phyloP scores from a whole-genome alignment of 2,329 filamentous ascomycete genomes.

The Neobulgaria alba region DNA sequence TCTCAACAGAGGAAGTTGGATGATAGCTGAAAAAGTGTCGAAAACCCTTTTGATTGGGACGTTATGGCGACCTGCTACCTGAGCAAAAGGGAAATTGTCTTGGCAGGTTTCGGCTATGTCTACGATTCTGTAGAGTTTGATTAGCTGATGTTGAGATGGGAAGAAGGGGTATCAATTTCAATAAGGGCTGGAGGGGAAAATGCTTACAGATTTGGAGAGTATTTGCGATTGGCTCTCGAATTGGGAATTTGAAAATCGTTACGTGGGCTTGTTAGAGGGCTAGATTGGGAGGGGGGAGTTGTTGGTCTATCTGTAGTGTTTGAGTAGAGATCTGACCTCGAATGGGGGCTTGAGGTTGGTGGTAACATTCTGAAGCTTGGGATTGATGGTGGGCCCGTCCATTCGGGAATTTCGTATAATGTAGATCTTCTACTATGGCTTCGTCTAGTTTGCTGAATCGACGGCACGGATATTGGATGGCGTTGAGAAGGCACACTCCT shows the following conservation, averaged over 20 bases:
- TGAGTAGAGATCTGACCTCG: neutral
- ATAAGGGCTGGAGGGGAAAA: slow-evolving; percentile 2
- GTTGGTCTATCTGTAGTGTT: neutral
- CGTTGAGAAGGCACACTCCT: no score
- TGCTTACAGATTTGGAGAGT: slow-evolving; percentile 22
- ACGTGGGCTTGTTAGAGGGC: neutral
- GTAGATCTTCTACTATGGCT: no score
- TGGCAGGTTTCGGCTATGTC: slow-evolving; percentile 42
- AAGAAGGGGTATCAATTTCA: slow-evolving; percentile 20
- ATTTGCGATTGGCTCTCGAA: slow-evolving; percentile 6
- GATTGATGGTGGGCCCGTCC: neutral
- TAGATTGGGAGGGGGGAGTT: neutral
- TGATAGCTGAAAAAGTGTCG: slow-evolving; percentile 39
- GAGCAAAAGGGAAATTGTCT: slow-evolving; percentile 37
- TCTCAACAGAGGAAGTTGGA: slow-evolving; percentile 39
- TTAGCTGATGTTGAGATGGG: no score
- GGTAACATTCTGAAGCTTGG: neutral
- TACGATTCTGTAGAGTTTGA: slow-evolving; percentile 37
- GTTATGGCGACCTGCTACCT: slow-evolving; percentile 37
- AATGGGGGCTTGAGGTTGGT: neutral
- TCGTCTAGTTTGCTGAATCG: no score
- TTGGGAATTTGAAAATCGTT: slow-evolving; percentile 7
- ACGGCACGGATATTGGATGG: no score
- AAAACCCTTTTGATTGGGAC: slow-evolving; percentile 36
- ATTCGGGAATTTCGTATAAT: neutral